Evolutionary conservation across 2,329 filamentous ascomycete genomes (phyloP), one percentile per base, ranked within the genome.

Genomic region (Botrytis aclada): DNA sequence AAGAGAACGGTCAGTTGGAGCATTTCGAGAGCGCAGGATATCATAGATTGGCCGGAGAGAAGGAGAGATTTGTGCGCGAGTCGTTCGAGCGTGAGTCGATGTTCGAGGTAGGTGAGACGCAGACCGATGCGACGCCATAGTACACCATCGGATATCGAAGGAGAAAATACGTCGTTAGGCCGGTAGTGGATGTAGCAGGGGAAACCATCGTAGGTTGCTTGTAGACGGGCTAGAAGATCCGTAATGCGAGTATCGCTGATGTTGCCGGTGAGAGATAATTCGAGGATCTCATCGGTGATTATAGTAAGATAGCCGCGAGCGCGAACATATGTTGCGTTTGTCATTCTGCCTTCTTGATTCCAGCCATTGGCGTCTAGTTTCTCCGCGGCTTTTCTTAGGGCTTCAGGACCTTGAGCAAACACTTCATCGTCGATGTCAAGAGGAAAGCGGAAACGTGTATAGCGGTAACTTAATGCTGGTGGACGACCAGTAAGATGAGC

Each of bases 251-350:
- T 72, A 58, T 78, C 71, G 45, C 72, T 74, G 47, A 73, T 70
- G 61, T 77, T 74, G 4, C 79, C 79, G 5, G 41, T 65, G 1
- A 80, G 76, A 34, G 87, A 87, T 34, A 90, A 82, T 74, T 89
- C 86, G 7, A 90, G 82, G 7, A 90, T 85, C 65, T 90, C 88
- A 74, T 90, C 88, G 3, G 86, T 83, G 12, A 90, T 83, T 0
- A 83, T 77, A 3, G 85, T 84, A 51, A 89, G 82, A 18, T 84
- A 82, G 1, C 83, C 82, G 62, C 85, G 84, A 0, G 86, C 84
- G 39, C 88, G 82, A 0, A 82, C 77, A 71, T 84, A 83, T 0
- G 87, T 88, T 0, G 83, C 81, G 0, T 84, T 78, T 32, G 84
- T 81, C 0, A 88, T 76, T 0, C 80, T 77, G 0, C 84, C 85